Conservation (phyloP, 257 asterid genomes). For the Catharanthus roseus region DNA sequence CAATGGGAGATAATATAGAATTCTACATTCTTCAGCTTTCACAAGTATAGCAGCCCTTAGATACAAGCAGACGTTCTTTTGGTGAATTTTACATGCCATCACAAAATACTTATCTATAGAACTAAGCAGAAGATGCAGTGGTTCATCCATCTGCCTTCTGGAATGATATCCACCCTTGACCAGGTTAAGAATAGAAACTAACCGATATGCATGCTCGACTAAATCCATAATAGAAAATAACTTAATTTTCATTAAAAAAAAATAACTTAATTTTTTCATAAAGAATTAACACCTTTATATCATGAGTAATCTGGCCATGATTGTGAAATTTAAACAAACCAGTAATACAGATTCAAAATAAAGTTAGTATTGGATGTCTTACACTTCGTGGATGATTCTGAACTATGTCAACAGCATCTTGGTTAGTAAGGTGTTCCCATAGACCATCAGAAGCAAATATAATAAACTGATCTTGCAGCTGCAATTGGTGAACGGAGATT, state of each 20-base stretch:
- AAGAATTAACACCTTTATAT: background rate
- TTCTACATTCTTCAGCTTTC: background rate
- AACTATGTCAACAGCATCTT: conserved; percentile 71
- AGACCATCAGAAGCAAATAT: conserved; percentile 84
- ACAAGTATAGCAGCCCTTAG: background rate
- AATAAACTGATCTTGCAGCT: conserved; percentile 60
- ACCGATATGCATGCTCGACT: background rate
- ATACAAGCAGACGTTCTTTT: background rate
- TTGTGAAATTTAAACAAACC: background rate
- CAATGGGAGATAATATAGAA: background rate
- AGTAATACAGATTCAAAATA: background rate
- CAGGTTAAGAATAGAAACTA: too few relatives aligned
- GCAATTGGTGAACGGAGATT: conserved; percentile 50
- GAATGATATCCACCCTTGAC: too few relatives aligned
- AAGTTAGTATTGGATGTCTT: conserved; percentile 21
- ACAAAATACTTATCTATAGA: background rate
- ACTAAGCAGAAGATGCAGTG: background rate
- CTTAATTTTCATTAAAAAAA: background rate
- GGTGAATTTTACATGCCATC: background rate
- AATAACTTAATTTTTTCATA: background rate
- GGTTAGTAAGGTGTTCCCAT: conserved; percentile 82
- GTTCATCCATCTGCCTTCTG: background rate
- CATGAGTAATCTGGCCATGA: background rate
- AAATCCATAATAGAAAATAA: background rate
- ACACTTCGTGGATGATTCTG: conserved; percentile 60